A percentile compares a stretch with the other conserved stretches of the same genome.
phyloP scores from a whole-genome alignment of 2,329 filamentous ascomycete species.

The Tolypocladium cylindrosporum region DNA sequence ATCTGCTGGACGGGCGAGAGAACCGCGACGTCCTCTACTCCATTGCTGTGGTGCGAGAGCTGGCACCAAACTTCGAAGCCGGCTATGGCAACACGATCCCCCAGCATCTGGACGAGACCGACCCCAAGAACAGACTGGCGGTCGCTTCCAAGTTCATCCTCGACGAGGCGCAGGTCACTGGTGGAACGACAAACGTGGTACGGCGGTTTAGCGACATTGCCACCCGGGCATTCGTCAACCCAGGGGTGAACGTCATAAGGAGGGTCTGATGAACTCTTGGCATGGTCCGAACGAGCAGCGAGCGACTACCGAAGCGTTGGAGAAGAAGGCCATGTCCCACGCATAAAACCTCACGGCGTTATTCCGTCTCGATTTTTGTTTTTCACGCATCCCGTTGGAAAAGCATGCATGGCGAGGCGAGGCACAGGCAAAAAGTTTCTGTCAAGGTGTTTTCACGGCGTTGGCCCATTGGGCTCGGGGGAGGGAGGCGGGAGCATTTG shows the following conservation, averaged over 20 bases:
- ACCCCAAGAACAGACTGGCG: constrained; percentile 55
- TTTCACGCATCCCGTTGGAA: background rate
- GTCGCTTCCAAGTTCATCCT: constrained; percentile 63
- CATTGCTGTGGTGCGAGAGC: constrained; percentile 68
- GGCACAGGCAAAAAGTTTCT: background rate
- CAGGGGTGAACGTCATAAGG: constrained; percentile 36
- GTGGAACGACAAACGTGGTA: constrained; percentile 66
- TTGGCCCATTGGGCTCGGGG: background rate
- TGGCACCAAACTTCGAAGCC: constrained; percentile 55
- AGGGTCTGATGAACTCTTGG: constrained; percentile 6
- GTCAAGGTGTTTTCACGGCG: background rate
- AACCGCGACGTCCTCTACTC: constrained; percentile 88
- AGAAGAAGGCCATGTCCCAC: background rate
- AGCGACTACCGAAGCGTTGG: background rate
- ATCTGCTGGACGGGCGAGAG: constrained; percentile 68
- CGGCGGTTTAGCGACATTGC: constrained; percentile 62
- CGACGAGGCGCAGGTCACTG: constrained; percentile 49
- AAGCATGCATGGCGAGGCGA: constrained; percentile 3
- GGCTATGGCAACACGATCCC: constrained; percentile 46
- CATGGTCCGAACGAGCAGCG: background rate
- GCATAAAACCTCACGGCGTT: background rate
- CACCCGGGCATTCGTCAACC: constrained; percentile 46
- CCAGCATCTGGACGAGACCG: constrained; percentile 54
- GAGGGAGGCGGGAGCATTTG: background rate
- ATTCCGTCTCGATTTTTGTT: background rate